Evolutionary conservation across 2,329 filamentous ascomycete genomes (phyloP).

Genomic region (Mariannaea elegans): DNA sequence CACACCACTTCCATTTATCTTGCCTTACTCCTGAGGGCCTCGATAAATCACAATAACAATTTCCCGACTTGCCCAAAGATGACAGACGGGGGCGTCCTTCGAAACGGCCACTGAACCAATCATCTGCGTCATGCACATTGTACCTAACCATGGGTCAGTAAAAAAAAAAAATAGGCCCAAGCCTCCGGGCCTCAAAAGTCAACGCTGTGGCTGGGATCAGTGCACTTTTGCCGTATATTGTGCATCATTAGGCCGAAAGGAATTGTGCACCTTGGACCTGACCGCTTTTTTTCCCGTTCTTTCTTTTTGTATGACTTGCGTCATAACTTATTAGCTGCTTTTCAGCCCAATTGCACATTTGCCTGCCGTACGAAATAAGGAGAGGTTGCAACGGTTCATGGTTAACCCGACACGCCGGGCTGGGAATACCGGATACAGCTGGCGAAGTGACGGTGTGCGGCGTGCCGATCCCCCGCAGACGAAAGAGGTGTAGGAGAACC

Average conservation of each 20-base stretch:
- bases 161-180: too few relatives aligned
- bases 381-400: too few relatives aligned
- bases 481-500: not conserved
- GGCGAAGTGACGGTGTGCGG: not conserved
- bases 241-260: slow-evolving; percentile 6
- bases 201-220: too few relatives aligned
- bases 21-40: not conserved
- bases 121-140: too few relatives aligned
- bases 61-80: not conserved
- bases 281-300: not conserved
- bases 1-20: not conserved
- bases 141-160: too few relatives aligned
- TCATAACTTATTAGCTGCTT: not conserved
- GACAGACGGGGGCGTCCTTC: not conserved
- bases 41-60: too few relatives aligned
- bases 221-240: not conserved
- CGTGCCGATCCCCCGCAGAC: slow-evolving; percentile 17
- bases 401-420: slow-evolving; percentile 9
- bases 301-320: not conserved
- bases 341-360: not conserved
- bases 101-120: too few relatives aligned
- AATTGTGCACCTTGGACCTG: slow-evolving; percentile 1
- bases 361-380: too few relatives aligned
- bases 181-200: too few relatives aligned
- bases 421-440: slow-evolving; percentile 2